Evolutionary conservation across 2,329 filamentous ascomycete genomes (phyloP), one percentile per base, ranked within the genome.

Genomic region (Trichoderma sp.): DNA sequence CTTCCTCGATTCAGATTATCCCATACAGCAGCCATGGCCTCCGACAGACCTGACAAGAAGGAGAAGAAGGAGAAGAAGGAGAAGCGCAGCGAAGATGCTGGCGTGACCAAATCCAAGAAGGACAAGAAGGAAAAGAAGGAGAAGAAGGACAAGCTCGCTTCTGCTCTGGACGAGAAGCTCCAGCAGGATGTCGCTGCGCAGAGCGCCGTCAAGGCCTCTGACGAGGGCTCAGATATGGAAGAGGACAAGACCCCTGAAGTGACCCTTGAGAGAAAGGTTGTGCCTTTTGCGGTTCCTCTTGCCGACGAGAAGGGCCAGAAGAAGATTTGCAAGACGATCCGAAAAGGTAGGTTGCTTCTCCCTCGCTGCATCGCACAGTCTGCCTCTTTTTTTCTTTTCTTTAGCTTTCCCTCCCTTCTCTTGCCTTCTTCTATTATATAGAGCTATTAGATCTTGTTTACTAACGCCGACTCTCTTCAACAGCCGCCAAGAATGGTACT

Each of bases 401-500:
- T 12, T 3, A 0, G 4, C 4, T 58, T 11, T 32, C 6, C n/a
- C 26, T 63, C 18, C 9, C 30, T 28, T 24, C 1, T 32, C 28
- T 53, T 65, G 65, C 51, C 51, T 12, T n/a, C 6, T 18, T 36
- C 47, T 47, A n/a, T 14, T 14, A 32, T 8, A 24, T 11, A n/a
- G 30, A 71, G 15, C 5, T 5, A 30, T 32, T 43, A 9, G 9
- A 26, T 14, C 15, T 24, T 26, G 6, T 32, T 14, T 68, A 24
- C 65, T 64, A 14, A 70, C 60, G 21, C 6, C 3, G 0, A 24
- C 11, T 12, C 21, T 30, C 30, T 9, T 30, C 72, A 32, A 69
- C 83, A 98, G 96, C 95, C 77, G 95, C 96, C 78, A 97, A 97
- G 85, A 90, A 94, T 85, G 97, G 97, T 85, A 93, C 93, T 73